These are phyloP conservation scores for Phialophora expanda DNA, from an alignment of 2,329 filamentous ascomycete species.

Conservation along the genomic window DNA sequence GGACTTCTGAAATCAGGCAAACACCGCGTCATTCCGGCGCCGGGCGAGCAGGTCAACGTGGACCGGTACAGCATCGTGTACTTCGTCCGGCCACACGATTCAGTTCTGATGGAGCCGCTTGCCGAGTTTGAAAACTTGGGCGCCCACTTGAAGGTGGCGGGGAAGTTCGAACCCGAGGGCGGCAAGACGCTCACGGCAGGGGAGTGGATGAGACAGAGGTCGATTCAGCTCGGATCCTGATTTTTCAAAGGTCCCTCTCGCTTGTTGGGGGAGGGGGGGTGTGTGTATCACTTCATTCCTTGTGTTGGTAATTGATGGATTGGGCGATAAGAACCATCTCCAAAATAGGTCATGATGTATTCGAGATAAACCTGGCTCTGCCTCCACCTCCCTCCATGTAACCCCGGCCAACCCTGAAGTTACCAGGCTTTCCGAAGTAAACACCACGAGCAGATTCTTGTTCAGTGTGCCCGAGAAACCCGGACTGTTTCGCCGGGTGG, in stretches of 20 bases:
- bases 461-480: too few relatives aligned
- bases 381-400: too few relatives aligned
- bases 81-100: constrained; percentile 58
- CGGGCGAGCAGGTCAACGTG: constrained; percentile 52
- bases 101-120: constrained; percentile 47
- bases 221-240: constrained; percentile 34
- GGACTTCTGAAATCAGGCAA: constrained; percentile 49
- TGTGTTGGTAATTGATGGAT: too few relatives aligned
- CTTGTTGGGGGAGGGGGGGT: too few relatives aligned
- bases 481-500: too few relatives aligned
- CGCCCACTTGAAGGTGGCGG: constrained; percentile 46
- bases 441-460: too few relatives aligned
- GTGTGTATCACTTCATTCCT: too few relatives aligned
- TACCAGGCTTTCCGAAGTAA: too few relatives aligned
- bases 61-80: constrained; percentile 62
- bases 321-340: too few relatives aligned
- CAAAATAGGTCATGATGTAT: too few relatives aligned
- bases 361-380: too few relatives aligned
- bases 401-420: too few relatives aligned
- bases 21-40: constrained; percentile 59
- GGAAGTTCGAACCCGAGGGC: constrained; percentile 33
- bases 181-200: constrained; percentile 46
- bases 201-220: constrained; percentile 48
- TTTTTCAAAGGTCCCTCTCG: background rate
- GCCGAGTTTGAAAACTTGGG: constrained; percentile 39